Evolutionary conservation across 805 yeast genomes (phyloP), one percentile per base, ranked within the genome.

Genomic region (Yamadazyma paraphyllophila): DNA sequence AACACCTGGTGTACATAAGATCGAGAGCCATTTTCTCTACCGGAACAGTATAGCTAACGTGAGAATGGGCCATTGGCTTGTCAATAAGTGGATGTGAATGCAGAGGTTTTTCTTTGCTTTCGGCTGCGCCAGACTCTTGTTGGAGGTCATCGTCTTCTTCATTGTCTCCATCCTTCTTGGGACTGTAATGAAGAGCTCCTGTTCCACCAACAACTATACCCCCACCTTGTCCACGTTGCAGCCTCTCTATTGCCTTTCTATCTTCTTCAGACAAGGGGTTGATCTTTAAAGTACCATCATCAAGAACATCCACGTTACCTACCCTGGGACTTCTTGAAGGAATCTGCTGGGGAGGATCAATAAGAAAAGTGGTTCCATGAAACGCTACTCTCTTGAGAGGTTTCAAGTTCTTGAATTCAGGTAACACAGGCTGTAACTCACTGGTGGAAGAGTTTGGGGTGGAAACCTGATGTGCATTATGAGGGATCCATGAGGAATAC

Each of bases 1-100:
- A 91, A 62, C 97, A 92, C 52, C 97, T 72, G 1, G 97, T 88
- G 65, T 91, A 91, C 58, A 92, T 73, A 38, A 81, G 76, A 55
- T 88, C 96, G 43, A 85, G 76, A 1, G 76, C 75, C 76, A 71
- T 71, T 45, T 69, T 71, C 49, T 69, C 58, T 10, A 68, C 62
- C 1, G 75, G 75, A 0, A 54, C 59, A 11, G 62, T 53, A 50
- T 68, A 69, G 4, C 53, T 52, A 20, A 50, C 49, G 29, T 43
- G 51, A n/a, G 47, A 45, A 41, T 47, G 56, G 6, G 59, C 46
- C 63, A 66, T 60, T 13, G 71, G 72, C 47, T 65, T 67, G 43
- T 51, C 50, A 53, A 64, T 26, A 57, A 58, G 35, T 49, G 39
- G 44, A n/a, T 24, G 33, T 5, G 30, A 20, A 10, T 14, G 30